phyloP scores from a whole-genome alignment of 805 yeast genomes.

The Saccharomyces jurei region DNA sequence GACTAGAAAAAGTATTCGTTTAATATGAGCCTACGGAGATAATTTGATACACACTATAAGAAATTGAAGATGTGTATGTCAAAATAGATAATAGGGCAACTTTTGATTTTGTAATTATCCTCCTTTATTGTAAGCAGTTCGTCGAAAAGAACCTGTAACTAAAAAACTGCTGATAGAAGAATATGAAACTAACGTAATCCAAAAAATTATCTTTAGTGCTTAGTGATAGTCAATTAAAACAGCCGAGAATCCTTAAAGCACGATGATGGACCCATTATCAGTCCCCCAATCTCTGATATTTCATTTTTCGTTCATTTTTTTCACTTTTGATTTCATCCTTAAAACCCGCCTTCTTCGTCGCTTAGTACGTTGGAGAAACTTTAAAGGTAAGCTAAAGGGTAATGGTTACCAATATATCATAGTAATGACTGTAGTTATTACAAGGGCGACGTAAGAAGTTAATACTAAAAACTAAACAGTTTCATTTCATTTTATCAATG shows the following conservation, averaged over 20 bases:
- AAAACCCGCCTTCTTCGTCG: not conserved
- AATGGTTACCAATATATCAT: not conserved
- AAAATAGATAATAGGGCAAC: not conserved
- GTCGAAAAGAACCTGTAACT: not conserved
- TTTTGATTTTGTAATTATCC: not conserved
- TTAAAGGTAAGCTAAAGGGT: not conserved
- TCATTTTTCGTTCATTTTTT: not conserved
- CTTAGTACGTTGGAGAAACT: not conserved
- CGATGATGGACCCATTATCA: not conserved
- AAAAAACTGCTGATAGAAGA: not conserved
- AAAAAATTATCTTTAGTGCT: not conserved
- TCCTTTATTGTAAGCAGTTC: not conserved
- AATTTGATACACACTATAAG: not conserved
- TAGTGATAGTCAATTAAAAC: not conserved
- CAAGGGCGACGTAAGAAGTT: not conserved
- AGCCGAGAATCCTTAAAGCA: not conserved
- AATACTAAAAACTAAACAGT: not conserved
- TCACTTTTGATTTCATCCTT: not conserved
- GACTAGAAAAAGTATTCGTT: not conserved
- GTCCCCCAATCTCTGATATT: not conserved
- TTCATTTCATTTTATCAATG: not conserved
- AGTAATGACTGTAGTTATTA: not conserved
- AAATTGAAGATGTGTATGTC: not conserved
- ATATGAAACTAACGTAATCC: not conserved
- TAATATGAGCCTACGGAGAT: not conserved